These are phyloP conservation scores for Arthonia radiata DNA, from an alignment of 495 filamentous ascomycete genomes.

Conservation along the genomic window DNA sequence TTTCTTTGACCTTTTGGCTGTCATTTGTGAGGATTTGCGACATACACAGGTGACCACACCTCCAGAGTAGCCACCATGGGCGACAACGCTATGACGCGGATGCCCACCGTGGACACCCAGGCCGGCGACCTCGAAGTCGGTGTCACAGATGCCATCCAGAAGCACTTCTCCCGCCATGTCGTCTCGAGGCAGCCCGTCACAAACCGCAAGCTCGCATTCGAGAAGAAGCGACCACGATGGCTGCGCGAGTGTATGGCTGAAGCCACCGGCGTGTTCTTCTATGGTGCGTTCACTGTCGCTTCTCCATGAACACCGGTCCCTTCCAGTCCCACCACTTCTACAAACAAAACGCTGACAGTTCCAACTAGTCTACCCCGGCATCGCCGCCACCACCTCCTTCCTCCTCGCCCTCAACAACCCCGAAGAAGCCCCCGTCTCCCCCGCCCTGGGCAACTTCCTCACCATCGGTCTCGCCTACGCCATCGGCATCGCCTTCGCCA, in stretches of 20 bases:
- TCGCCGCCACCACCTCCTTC: constrained; percentile 21
- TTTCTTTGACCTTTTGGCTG: too few species aligned
- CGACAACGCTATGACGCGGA: too few species aligned
- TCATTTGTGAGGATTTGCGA: too few species aligned
- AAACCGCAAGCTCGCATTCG: constrained; percentile 24
- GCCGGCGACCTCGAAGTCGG: constrained; percentile 21
- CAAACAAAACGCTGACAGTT: too few species aligned
- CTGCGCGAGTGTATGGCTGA: constrained; percentile 22
- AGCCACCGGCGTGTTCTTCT: constrained; percentile 26
- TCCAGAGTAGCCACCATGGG: too few species aligned
- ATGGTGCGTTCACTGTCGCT: constrained; percentile 11
- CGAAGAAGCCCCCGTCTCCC: background rate
- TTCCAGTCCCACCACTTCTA: too few species aligned
- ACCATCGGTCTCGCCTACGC: constrained; percentile 25
- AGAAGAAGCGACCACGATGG: constrained; percentile 21
- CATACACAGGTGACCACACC: too few species aligned
- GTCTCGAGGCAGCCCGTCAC: constrained; percentile 19
- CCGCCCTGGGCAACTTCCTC: constrained; percentile 20
- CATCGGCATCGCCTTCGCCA: constrained; percentile 28
- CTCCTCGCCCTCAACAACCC: constrained; percentile 14
- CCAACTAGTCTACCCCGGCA: constrained; percentile 20
- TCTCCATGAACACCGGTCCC: too few species aligned
- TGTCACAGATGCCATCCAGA: constrained; percentile 22
- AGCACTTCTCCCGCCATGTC: constrained; percentile 20
- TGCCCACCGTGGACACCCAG: too few species aligned